Base-by-base conservation (phyloP, 2,329 filamentous ascomycete species). In the Botrytis fragariae region DNA sequence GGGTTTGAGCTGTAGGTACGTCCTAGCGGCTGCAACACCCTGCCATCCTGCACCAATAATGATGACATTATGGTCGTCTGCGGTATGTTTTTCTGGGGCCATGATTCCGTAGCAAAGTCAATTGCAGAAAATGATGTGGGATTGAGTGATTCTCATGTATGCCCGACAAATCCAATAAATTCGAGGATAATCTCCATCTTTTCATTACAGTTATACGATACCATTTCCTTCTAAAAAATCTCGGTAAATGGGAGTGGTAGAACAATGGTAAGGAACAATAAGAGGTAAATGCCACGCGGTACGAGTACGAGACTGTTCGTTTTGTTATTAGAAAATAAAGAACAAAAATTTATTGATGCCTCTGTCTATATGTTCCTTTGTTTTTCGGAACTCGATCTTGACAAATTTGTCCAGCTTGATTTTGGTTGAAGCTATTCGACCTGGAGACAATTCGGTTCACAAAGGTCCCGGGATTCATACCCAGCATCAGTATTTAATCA, bases 21-120 rank as follows among this genome's bases (percentile, higher is more conserved):
- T 87, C 80, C 90, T 90, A 67, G 90, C 87, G 45, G 86, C 85
- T 2, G 84, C 86, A 51, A 92, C 82, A 32, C 90, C 90, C 77
- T 84, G 85, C 84, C 83, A 85, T 73, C 86, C 86, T 83, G 76
- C 70, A 29, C 74, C 74, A 12, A 75, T 74, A 6, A 75, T 69
- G 25, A 75, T 60, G 9, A 73, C 73, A 51, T 25, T 35, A 35
- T 72, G 48, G 10, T n/a, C 9, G 1, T 72, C 48, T 59, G 16
- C 29, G 65, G 20, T 57, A 16, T 42, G 48, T 29, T 69, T 32
- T 29, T 37, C 65, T 57, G 35, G n/a, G 25, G 65, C 10, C 65
- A 69, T 69, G 10, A 18, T 57, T 69, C 42, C 14, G 37, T 29
- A 16, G 42, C 18, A 32, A 42, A 69, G 10, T 22, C 35, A 44